Evolutionary conservation across 352 stramenopile species (phyloP), one percentile per base, ranked within the genome.

Genomic region (Globisporangium perplexum): DNA sequence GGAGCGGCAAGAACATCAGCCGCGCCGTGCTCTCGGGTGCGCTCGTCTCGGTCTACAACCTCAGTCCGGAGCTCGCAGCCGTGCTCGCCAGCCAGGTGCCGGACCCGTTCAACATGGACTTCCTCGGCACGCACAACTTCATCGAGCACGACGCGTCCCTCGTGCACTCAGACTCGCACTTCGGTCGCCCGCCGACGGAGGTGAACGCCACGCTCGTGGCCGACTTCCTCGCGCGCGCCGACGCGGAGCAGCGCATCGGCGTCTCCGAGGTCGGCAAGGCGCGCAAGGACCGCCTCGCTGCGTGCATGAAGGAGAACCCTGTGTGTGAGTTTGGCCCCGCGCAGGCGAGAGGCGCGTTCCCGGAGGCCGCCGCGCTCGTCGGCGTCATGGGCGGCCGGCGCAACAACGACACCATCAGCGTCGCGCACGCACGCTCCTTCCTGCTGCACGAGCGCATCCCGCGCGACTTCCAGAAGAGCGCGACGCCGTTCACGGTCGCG

Each of bases 61-160:
- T n/a, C n/a, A n/a, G n/a, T n/a, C n/a, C n/a, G n/a, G n/a, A n/a
- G n/a, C n/a, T n/a, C n/a, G 23, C 49, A 7, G n/a, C 23, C 1
- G 10, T 45, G n/a, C 55, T 68, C 7, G 43, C 62, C 14, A 47
- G 22, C 28, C 38, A 41, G 17, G 24, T 66, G 11, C 60, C 52
- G 0, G 24, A 50, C 6, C 41, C 59, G 15, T 28, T 58, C 33
- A 42, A 26, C 38, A 47, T 74, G 22, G 43, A 55, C 53, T 22
- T 51, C 8, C 60, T 74, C n/a, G 31, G 31, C 11, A 36, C 11
- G 0, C 73, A 87, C 66, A 72, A 78, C 55, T 53, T 66, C 12
- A 61, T 71, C 18, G 66, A 77, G 52, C 69, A 77, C 55, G 69
- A 77, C 47, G 63, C 55, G 10, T 87, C 76, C 35, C 69, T 87